Evolutionary conservation across 495 filamentous ascomycete genomes (phyloP).

Genomic region (Lophiostoma macrostomum): DNA sequence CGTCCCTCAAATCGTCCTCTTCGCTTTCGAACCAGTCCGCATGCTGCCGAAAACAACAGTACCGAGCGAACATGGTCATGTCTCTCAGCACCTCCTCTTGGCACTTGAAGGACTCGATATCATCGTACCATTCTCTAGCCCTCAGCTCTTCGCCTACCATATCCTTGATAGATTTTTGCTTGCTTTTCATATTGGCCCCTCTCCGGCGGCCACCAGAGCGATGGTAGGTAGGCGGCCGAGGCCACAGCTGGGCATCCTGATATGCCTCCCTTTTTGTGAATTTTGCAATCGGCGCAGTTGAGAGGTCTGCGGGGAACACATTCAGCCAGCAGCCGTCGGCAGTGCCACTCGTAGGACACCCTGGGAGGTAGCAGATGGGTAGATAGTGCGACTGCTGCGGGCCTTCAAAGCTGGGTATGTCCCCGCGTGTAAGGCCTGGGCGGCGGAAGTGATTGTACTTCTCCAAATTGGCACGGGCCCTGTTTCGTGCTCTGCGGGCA

Average conservation of each 20-base stretch:
- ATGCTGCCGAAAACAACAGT: too few relatives aligned
- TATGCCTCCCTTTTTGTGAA: conserved; percentile 12
- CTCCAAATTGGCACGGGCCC: background rate
- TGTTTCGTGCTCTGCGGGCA: background rate
- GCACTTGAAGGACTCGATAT: too few relatives aligned
- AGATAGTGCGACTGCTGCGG: conserved; percentile 3
- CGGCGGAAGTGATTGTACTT: conserved; percentile 15
- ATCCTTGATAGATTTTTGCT: background rate
- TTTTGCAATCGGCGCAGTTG: background rate
- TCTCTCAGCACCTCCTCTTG: too few relatives aligned
- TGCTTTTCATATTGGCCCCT: background rate
- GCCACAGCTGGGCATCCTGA: background rate
- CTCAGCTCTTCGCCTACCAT: background rate
- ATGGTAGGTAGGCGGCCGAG: background rate
- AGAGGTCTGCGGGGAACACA: conserved; percentile 8
- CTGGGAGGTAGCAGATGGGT: background rate
- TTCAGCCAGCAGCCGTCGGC: background rate
- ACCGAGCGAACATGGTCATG: too few relatives aligned
- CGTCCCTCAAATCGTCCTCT: background rate
- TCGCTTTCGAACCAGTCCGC: too few relatives aligned
- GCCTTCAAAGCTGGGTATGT: too few relatives aligned
- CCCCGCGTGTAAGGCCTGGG: background rate
- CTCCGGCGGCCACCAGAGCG: background rate
- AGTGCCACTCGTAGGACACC: background rate
- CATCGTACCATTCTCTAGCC: too few relatives aligned